These are phyloP conservation scores for Stephania japonica DNA, from an alignment of 164 flowering plant genomes.

Conservation along the genomic window DNA sequence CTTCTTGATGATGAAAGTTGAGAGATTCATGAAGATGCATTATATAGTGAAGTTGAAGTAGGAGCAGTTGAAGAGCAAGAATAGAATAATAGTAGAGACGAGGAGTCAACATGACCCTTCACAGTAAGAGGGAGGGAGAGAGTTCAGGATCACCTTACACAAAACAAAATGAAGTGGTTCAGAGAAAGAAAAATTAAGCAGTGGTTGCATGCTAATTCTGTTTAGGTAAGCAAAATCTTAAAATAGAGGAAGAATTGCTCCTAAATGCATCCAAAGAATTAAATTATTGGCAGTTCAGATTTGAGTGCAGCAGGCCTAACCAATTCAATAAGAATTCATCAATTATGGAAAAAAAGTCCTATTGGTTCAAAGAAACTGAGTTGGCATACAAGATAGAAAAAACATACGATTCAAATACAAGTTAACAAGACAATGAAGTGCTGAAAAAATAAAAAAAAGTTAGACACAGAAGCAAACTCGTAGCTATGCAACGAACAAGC, in stretches of 20 bases:
- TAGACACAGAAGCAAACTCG: not conserved
- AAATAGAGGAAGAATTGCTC: not conserved
- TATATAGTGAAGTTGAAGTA: conserved; percentile 8
- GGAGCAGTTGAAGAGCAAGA: conserved; percentile 17
- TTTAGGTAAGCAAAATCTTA: not conserved
- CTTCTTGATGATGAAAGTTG: not conserved
- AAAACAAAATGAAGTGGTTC: not conserved
- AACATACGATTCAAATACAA: not conserved
- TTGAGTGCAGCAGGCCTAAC: conserved; percentile 23
- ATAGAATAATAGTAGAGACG: not conserved
- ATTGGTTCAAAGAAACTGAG: not conserved
- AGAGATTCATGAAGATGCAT: not conserved
- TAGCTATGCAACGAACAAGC: not conserved
- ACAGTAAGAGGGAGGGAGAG: not conserved
- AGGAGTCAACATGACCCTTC: not conserved
- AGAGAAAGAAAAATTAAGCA: not conserved
- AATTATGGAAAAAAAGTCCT: not conserved
- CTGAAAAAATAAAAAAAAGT: not conserved
- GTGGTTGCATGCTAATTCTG: not conserved
- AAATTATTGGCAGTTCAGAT: conserved; percentile 10
- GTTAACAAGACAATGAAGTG: too few species aligned
- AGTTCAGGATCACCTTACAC: not conserved
- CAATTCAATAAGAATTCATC: conserved; percentile 13
- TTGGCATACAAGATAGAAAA: not conserved
- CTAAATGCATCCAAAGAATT: not conserved